Percentiles rank a stretch among this genome's conserved stretches.
Conservation (phyloP, 345 rosid species). For the Aquilaria yunnanensis region DNA sequence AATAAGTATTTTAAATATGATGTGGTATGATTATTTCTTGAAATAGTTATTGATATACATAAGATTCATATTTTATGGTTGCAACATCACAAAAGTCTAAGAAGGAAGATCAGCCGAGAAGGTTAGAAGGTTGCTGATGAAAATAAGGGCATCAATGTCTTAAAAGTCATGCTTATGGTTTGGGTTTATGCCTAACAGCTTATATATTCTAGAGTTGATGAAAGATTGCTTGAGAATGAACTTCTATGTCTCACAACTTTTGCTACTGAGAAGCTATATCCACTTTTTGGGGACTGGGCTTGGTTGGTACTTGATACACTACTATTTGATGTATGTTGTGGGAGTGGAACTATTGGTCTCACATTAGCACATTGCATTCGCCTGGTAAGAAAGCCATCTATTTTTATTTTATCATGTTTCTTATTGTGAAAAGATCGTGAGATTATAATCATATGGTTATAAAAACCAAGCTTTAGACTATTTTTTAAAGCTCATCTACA, state of each 20-base stretch:
- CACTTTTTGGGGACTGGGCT: conserved; percentile 99
- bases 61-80: conserved; percentile 3
- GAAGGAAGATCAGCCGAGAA: conserved; percentile 69
- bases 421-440: background rate
- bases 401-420: conserved; percentile 1
- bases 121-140: conserved; percentile 21
- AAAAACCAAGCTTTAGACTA: background rate
- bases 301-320: conserved; percentile 76
- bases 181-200: conserved; percentile 52
- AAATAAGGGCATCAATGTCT: conserved; percentile 35
- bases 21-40: background rate
- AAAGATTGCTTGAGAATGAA: conserved; percentile 8
- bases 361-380: conserved; percentile 91
- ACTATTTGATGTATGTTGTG: conserved; percentile 92
- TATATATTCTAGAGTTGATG: background rate
- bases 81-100: conserved; percentile 49
- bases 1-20: background rate
- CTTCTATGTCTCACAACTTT: conserved; percentile 26
- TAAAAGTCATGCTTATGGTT: conserved; percentile 90
- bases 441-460: background rate
- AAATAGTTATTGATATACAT: background rate
- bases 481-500: background rate
- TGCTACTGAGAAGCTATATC: conserved; percentile 92
- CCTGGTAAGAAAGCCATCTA: conserved; percentile 53
- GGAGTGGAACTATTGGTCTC: conserved; percentile 95